Base-by-base conservation (phyloP, 2,329 filamentous ascomycete species). In the Mycocentrospora acerina region DNA sequence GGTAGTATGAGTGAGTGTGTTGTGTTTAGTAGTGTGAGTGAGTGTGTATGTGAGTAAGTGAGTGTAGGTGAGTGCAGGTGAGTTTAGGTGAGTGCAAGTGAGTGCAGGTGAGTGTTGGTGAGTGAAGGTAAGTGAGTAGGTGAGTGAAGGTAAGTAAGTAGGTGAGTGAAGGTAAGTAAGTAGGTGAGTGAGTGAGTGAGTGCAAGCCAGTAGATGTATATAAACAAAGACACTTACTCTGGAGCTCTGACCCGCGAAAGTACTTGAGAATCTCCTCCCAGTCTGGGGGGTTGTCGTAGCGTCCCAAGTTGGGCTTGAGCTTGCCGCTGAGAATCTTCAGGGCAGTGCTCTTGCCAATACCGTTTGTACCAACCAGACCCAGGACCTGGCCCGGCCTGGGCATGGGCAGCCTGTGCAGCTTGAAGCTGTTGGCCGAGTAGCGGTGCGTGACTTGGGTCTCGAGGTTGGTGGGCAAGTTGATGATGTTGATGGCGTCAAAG, bases 291-390 rank as follows among this genome's bases (percentile, higher is more conserved):
- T 97, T 94, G 55, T 97, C 90, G 68, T 87, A 95, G 66, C 86
- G 81, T 53, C 94, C 93, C 72, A 98, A 71, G 71, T 98, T 98
- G 44, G 93, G 93, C 82, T 98, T 98, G 62, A 98, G 79, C 75
- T 97, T 98, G 66, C 93, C 93, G 63, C 89, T 95, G 61, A 98
- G 83, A 69, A 98, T 96, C 79, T 98, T 98, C 70, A 98, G 76
- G 7, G 93, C 94, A n/a, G 93, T 98, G 76, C 90, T 96, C 82
- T 98, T 98, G 72, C 93, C 93, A 62, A 97, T 98, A 89, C 94
- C 93, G 82, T 98, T 98, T 60, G 93, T 97, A 70, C 93, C 94
- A 29, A 98, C 94, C 35, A 98, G 80, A 76, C 93, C 93, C 41
- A 98, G 75, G 19, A 98, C 94, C 67, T 97, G 89, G 48, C 93